Evolutionary conservation across 108 stramenopile genomes (phyloP).

Genomic region (Skeletonema costatum): DNA sequence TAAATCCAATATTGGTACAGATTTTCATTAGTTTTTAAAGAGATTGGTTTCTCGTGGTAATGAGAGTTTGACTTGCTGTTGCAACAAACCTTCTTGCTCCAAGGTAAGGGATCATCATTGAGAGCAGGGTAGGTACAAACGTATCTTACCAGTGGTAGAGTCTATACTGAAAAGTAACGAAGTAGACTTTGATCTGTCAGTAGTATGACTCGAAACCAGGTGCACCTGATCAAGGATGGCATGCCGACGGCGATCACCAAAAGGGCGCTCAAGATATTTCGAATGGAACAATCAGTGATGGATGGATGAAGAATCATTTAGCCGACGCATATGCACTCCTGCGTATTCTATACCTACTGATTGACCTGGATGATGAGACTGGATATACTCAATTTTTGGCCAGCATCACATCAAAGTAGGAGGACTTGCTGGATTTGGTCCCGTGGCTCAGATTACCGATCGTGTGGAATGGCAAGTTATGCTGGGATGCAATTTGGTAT

Average conservation of each 20-base stretch:
- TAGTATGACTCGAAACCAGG: constrained; percentile 70
- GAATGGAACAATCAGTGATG: constrained; percentile 23
- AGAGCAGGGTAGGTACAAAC: constrained; percentile 9
- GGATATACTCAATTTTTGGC: constrained; percentile 79
- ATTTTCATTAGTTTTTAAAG: constrained; percentile 52
- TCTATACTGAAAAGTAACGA: constrained; percentile 23
- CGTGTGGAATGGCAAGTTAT: constrained; percentile 48
- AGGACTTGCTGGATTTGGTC: constrained; percentile 57
- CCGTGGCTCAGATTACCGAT: constrained; percentile 47
- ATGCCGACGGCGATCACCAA: constrained; percentile 63
- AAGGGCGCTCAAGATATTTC: constrained; percentile 42
- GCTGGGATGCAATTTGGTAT: constrained; percentile 59
- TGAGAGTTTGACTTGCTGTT: constrained; percentile 59
- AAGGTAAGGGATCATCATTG: constrained; percentile 14
- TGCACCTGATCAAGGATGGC: constrained; percentile 65
- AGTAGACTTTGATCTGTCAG: constrained; percentile 61
- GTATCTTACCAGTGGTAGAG: constrained; percentile 13
- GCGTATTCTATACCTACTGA: constrained; percentile 66
- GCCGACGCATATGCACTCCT: constrained; percentile 56
- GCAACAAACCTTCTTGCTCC: constrained; percentile 3
- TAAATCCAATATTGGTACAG: constrained; percentile 48
- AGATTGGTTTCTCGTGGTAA: constrained; percentile 59
- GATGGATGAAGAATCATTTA: constrained; percentile 35
- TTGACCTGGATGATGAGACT: constrained; percentile 56
- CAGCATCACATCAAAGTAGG: constrained; percentile 51